Evolutionary conservation across 768 basidiomycete species (phyloP), one percentile per base, ranked within the genome.

Genomic region (Boletellus ananas): DNA sequence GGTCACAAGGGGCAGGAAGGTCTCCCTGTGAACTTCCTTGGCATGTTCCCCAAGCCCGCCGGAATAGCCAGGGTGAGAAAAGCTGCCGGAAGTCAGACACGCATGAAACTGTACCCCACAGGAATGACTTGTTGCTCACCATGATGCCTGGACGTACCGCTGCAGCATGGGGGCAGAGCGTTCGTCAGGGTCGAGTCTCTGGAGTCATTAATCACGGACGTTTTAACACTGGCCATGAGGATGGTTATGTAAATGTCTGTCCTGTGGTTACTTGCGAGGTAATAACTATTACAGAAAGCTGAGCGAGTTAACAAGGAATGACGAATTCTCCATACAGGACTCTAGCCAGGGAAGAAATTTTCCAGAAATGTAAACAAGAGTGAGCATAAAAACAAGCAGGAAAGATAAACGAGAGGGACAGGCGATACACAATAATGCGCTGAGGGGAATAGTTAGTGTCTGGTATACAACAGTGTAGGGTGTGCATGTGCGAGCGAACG

Each of bases 401-500:
- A 23, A 11, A 42, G 41, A 31, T 17, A 17, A 47, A 47, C 38
- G 51, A 46, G 21, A 39, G 41, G 29, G 35, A 48, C 43, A 37
- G 17, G 41, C 9, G 16, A 54, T 61, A 63, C 50, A 57, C 13
- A 13, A 21, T 3, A 13, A 31, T 43, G 50, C 5, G 41, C 10
- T 44, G 21, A 0, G 34, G 45, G 41, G 21, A 23, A 40, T 17
- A 33, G 18, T 29, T 16, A 0, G 21, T 1, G 12, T 44, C 43
- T 52, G 54, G 34, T 52, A 33, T 54, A 58, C 47, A 50, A 37
- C 50, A 27, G 13, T 54, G 45, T 12, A 29, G 40, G 21, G 40
- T 55, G 33, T 20, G 21, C 48, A 17, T 41, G 49, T 4, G 29
- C 44, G 43, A 29, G 23, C 34, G 18, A 29, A 36, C 13, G 17